Percentiles rank a stretch among this genome's conserved stretches.
These are phyloP conservation scores for Thelephora aurantiotincta DNA, from an alignment of 768 basidiomycete species.

Conservation along the genomic window DNA sequence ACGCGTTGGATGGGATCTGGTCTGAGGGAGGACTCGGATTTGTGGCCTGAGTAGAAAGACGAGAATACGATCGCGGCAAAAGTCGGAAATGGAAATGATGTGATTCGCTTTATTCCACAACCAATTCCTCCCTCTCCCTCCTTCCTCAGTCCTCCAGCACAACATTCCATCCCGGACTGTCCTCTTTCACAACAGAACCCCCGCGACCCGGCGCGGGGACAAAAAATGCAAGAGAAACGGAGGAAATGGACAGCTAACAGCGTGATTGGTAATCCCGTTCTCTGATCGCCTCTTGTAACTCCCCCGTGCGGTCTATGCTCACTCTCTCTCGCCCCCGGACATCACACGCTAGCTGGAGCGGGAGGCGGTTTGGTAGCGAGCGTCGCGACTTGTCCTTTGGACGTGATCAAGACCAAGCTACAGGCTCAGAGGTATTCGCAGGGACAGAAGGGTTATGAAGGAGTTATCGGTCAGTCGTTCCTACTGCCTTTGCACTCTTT, in stretches of 20 bases:
- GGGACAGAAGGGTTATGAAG: conserved; percentile 63
- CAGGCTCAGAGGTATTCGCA: conserved; percentile 78
- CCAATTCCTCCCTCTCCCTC: not conserved
- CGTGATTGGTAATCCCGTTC: conserved; percentile 52
- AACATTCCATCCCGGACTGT: not conserved
- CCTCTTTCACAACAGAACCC: not conserved
- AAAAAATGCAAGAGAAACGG: not conserved
- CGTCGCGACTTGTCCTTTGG: conserved; percentile 91
- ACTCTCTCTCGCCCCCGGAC: conserved; percentile 1
- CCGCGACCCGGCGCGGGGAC: not conserved
- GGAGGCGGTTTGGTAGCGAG: conserved; percentile 89
- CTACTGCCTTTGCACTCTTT: conserved; percentile 8
- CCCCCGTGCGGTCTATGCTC: conserved; percentile 6
- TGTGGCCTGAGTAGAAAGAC: too few species aligned
- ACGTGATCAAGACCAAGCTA: conserved; percentile 94
- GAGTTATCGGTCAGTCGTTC: conserved; percentile 45
- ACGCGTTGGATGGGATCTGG: too few species aligned
- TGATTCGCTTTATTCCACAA: not conserved
- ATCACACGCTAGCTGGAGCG: conserved; percentile 57
- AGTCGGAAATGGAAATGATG: not conserved
- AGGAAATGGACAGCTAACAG: conserved; percentile 42
- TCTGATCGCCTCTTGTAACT: conserved; percentile 5
- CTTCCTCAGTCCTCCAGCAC: not conserved
- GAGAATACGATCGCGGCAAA: not conserved
- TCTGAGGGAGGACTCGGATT: too few species aligned